Evolutionary conservation across 805 yeast species (phyloP), one percentile per base, ranked within the genome.

Genomic region (Candida tallmaniae): DNA sequence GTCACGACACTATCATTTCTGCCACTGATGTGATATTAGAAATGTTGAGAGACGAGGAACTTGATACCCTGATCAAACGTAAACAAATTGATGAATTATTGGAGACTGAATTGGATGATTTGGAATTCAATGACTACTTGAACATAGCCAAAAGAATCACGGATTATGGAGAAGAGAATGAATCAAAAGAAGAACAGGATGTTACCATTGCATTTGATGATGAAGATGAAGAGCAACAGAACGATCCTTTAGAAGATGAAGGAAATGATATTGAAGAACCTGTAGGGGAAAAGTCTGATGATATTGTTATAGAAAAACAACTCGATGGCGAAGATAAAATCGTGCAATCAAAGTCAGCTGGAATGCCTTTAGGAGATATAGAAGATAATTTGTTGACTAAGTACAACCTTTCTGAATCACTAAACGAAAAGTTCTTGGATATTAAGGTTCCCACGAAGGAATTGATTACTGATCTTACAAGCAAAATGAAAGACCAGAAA

Each of bases 1-100:
- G 89, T 6, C 87, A 83, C 36, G 84, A 78, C 27, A 74, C 78
- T 2, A 68, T 87, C 2, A 52, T 78, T 14, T 80, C 93, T 3
- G 84, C 88, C 4, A 76, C 86, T 2, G 93, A 84, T 51, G 62
- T 80, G 3, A 50, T 80, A 0, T 46, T 85, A 25, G 81, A 74
- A 42, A 56, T 71, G 1, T 47, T 83, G 39, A 78, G 74, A 45
- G 64, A 67, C 32, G 77, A 68, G 2, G 61, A 56, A 1, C 37
- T 57, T 1, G 55, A 66, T 1, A 78, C 74, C 13, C 42, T 47
- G 3, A 60, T 58, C 6, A 73, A 73, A 42, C 74, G 74, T 31
- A 49, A 54, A n/a, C 71, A 68, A 30, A 50, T 83, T 2, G 76
- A 76, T 34, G 68, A 62, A 4, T 62, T 78, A 2, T 48, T 87